Evolutionary conservation across 805 yeast species (phyloP).

Genomic region (Henningerozyma blattae): DNA sequence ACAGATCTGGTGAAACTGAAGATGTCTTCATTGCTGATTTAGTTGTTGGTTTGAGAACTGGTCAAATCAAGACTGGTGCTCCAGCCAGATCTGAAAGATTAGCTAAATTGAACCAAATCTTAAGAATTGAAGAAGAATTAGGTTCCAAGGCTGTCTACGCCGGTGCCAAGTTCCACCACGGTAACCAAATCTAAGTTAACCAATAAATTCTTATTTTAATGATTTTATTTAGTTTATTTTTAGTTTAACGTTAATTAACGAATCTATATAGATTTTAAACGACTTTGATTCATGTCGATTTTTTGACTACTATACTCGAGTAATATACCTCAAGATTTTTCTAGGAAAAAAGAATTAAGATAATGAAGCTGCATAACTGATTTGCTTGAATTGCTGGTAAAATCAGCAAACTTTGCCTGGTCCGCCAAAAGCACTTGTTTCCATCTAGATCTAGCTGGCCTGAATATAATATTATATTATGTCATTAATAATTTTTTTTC

Average conservation of each 20-base stretch:
- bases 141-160: slow-evolving; percentile 97
- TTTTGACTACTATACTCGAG: too few relatives aligned
- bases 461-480: too few relatives aligned
- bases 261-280: too few relatives aligned
- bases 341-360: too few relatives aligned
- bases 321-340: too few relatives aligned
- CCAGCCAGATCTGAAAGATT: slow-evolving; percentile 99
- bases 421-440: too few relatives aligned
- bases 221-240: neutral
- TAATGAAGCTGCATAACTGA: too few relatives aligned
- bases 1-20: slow-evolving; percentile 99
- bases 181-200: slow-evolving; percentile 26
- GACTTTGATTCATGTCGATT: too few relatives aligned
- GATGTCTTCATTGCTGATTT: slow-evolving; percentile 97
- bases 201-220: neutral
- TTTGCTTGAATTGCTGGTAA: too few relatives aligned
- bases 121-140: slow-evolving; percentile 97
- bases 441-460: too few relatives aligned
- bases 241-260: neutral
- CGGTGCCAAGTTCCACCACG: slow-evolving; percentile 76
- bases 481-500: too few relatives aligned
- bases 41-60: slow-evolving; percentile 94
- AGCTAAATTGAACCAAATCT: slow-evolving; percentile 96
- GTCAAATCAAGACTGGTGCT: slow-evolving; percentile 99
- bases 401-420: too few relatives aligned